Base-by-base conservation (phyloP, 805 yeast genomes). In the Metschnikowia baotianmanensis region DNA sequence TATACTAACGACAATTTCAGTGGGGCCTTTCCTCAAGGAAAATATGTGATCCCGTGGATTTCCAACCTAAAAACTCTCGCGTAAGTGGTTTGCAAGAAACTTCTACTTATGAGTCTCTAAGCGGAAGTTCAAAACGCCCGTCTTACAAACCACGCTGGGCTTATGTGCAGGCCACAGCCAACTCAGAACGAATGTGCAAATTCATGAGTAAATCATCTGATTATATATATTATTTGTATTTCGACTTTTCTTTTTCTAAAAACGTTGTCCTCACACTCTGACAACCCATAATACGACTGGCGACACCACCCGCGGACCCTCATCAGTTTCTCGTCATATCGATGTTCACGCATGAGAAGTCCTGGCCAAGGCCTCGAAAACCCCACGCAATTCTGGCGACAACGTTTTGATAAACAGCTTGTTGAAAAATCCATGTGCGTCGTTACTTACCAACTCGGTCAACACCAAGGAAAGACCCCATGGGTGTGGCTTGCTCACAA, bases 401-500 rank as follows among this genome's bases (percentile, higher is more conserved):
- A 85, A 74, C 35, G 69, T 63, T 56, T 83, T 83, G 38, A 87
- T 78, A 58, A 86, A 89, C 25, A 85, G 78, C 43, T 85, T 68
- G 13, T 82, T 85, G 62, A 84, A 78, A 58, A 89, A 77, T 29
- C 80, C 76, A 50, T 80, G 77, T 37, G 77, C 81, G 7, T 78
- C 69, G 53, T 80, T 79, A 56, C 79, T 82, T 52, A 91, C 62
- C 47, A 91, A 66, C 57, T 87, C 89, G 2, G 87, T 78, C 54
- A 90, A 83, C 1, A 93, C 81, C 29, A 86, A 78, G 48, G 90
- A 71, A 34, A 91, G 73, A 7, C 98, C 98, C 98, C 98, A 93
- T 53, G 97, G 96, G 61, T 91, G 98, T n/a, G 99, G 99, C 55
- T 91, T 85, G 63, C 82, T 80, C 47, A 91, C 90, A 36, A 89